Percentiles rank a stretch among this genome's conserved stretches.
phyloP scores from a whole-genome alignment of 495 filamentous ascomycete species.

The Annulohypoxylon moriforme region DNA sequence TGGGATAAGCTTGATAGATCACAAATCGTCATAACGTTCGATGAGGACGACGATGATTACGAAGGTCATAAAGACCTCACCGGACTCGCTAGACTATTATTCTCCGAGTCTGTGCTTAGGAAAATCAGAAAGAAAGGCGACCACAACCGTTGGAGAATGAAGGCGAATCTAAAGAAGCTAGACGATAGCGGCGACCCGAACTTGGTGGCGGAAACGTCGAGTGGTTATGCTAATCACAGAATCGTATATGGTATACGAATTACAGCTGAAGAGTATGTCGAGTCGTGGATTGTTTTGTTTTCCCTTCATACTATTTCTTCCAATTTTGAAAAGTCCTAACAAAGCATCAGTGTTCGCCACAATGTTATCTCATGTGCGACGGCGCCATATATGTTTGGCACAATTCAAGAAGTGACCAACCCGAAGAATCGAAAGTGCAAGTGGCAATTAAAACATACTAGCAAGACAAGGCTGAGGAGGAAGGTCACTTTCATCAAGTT shows the following conservation, averaged over 20 bases:
- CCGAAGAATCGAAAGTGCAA: neutral
- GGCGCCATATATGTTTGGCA: constrained; percentile 25
- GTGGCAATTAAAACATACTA: neutral
- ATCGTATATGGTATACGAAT: neutral
- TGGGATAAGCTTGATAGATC: constrained; percentile 69
- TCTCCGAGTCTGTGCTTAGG: neutral
- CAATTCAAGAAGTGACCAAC: constrained; percentile 19
- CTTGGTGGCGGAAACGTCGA: neutral
- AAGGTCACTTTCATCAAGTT: constrained; percentile 68
- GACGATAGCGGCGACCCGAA: neutral
- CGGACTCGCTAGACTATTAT: neutral
- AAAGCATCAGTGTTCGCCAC: neutral
- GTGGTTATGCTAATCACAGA: neutral
- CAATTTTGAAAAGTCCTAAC: neutral
- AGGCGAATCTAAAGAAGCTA: neutral
- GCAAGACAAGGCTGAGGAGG: neutral
- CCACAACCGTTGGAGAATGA: neutral
- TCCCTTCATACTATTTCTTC: neutral
- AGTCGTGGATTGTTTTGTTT: neutral
- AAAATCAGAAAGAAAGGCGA: neutral
- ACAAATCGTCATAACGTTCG: constrained; percentile 55
- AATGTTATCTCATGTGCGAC: neutral
- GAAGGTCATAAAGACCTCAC: neutral
- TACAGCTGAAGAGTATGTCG: neutral
- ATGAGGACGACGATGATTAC: neutral